Evolutionary conservation across 495 filamentous ascomycete species (phyloP), one percentile per base, ranked within the genome.

Genomic region (Polyplosphaeria fusca): DNA sequence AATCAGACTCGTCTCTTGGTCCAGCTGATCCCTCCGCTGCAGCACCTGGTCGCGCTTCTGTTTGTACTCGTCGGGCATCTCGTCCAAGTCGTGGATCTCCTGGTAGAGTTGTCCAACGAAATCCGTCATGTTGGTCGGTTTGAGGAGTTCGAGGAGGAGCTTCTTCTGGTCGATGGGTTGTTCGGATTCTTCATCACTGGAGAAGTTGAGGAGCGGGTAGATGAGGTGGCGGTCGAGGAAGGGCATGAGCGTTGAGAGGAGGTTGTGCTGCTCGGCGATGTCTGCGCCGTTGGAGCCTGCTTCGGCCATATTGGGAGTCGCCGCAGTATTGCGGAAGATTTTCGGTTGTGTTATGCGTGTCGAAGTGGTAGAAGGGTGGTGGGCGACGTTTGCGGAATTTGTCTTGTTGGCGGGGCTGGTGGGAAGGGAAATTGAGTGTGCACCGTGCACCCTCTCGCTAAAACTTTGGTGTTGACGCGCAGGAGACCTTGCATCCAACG

Each of bases 101-200:
- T 85, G 80, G 77, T 94, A 88, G 65, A 98, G 76, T 59, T 84
- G 84, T 61, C 89, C 89, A 37, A 96, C 88, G 70, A 94, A 98
- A 73, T 97, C 93, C 64, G 84, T 89, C 93, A 98, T 98, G 77
- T 97, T 94, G 52, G 93, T 95, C 70, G 86, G 82, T 79, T 95
- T 92, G 52, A 96, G 82, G 25, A 98, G 82, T 71, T 90, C 84
- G 70, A 89, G 96, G 70, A 95, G 95, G 67, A 88, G 83, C 67
- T 86, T 82, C 25, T 81, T 83, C 63, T 91, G 85, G 66, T 89
- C 85, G 47, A 79, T 75, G 28, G 85, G 75, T 55, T 77, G 74
- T 60, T 78, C 79, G 39, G 60, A 73, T 65, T 82, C 82, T 61
- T 84, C 81, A 47, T 77, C 74, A 58, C 77, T 77, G 22, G 76